phyloP scores from a whole-genome alignment of 2,329 filamentous ascomycete species.

The Nemania diffusa region DNA sequence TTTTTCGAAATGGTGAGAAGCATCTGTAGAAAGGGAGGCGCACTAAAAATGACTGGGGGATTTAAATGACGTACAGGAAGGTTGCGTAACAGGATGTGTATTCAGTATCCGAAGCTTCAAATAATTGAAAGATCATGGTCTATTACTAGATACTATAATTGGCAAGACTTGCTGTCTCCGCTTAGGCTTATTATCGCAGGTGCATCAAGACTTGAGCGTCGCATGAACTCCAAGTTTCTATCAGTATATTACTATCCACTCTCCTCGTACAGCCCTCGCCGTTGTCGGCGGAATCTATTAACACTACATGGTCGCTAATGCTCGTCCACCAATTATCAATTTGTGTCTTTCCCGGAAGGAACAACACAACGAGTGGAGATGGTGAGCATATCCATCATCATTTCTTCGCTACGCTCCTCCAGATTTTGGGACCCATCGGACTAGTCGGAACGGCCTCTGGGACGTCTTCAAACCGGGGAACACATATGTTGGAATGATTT shows the following conservation, averaged over 20 bases:
- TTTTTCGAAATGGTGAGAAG: too few species aligned
- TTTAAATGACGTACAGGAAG: neutral
- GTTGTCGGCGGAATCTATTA: conserved; percentile 31
- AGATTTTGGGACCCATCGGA: conserved; percentile 25
- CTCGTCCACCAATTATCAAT: conserved; percentile 23
- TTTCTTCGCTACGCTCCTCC: conserved; percentile 14
- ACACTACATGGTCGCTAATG: conserved; percentile 30
- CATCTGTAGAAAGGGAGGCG: neutral
- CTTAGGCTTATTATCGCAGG: neutral
- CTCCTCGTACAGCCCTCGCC: conserved; percentile 25
- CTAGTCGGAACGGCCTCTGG: conserved; percentile 22
- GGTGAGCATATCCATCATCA: conserved; percentile 9
- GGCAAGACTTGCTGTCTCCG: neutral
- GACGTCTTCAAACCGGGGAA: conserved; percentile 30
- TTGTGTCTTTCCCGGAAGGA: conserved; percentile 17
- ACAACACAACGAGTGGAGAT: conserved; percentile 17
- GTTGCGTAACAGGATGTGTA: neutral
- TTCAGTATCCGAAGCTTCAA: neutral
- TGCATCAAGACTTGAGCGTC: neutral
- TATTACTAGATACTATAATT: neutral
- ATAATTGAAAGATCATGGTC: neutral
- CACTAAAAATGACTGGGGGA: neutral
- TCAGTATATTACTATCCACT: conserved; percentile 37
- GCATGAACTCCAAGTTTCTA: conserved; percentile 21
- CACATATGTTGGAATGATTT: conserved; percentile 35